phyloP scores from a whole-genome alignment of 306 rosid genomes.

The Gynostemma pentaphyllum region DNA sequence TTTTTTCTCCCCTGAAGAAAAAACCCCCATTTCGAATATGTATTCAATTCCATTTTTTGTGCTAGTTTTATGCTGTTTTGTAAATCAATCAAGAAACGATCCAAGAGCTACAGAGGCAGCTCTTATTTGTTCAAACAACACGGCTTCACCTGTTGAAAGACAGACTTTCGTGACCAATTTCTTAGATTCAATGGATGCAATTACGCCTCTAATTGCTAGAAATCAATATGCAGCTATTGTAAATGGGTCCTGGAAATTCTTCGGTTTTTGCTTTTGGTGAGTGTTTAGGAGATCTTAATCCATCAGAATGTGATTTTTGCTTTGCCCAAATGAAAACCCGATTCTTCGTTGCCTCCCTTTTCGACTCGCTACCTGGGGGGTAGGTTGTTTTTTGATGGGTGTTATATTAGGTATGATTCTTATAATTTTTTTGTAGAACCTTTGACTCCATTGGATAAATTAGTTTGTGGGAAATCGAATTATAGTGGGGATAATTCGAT shows the following conservation, averaged over 20 bases:
- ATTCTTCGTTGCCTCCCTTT: constrained; percentile 46
- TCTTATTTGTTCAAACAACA: constrained; percentile 37
- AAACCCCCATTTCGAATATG: no score
- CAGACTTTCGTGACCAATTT: constrained; percentile 27
- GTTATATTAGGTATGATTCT: constrained; percentile 48
- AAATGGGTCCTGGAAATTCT: constrained; percentile 31
- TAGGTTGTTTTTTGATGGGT: constrained; percentile 46
- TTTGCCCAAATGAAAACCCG: constrained; percentile 52
- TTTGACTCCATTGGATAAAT: constrained; percentile 18
- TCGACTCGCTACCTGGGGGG: constrained; percentile 45
- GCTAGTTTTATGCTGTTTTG: not conserved
- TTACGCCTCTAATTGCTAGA: constrained; percentile 23
- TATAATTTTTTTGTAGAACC: constrained; percentile 38
- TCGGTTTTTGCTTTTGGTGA: constrained; percentile 43
- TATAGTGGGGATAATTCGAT: constrained; percentile 15
- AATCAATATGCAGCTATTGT: constrained; percentile 24
- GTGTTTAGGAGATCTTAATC: constrained; percentile 58
- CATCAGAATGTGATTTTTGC: constrained; percentile 48
- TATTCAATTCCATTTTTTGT: not conserved
- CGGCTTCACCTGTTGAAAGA: constrained; percentile 21
- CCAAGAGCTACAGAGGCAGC: constrained; percentile 46
- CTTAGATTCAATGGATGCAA: constrained; percentile 31
- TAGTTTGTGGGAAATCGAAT: constrained; percentile 23
- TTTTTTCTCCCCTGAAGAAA: not conserved
- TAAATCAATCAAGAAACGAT: constrained; percentile 9